Evolutionary conservation across 2,329 filamentous ascomycete species (phyloP).

Genomic region (Aspergillus sp.): DNA sequence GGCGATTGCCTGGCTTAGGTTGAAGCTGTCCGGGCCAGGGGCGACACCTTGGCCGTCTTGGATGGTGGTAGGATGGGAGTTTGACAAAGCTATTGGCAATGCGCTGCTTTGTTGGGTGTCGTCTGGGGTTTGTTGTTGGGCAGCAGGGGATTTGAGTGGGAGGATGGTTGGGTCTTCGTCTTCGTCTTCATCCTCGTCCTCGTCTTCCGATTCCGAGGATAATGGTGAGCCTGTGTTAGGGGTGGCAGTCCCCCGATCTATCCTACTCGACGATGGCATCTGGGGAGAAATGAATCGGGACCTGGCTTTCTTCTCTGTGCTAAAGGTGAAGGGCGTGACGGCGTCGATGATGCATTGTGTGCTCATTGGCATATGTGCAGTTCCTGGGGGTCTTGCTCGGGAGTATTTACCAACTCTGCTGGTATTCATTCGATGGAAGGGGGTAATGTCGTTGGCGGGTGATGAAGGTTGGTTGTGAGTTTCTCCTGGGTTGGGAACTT

Average conservation of each 20-base stretch:
- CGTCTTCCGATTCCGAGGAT: not conserved
- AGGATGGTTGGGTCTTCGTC: slow-evolving; percentile 13
- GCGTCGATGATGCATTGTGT: slow-evolving; percentile 46
- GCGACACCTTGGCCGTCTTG: slow-evolving; percentile 39
- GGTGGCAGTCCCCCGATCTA: slow-evolving; percentile 25
- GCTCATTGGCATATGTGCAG: slow-evolving; percentile 31
- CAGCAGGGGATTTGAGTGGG: not conserved
- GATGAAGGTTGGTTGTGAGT: slow-evolving; percentile 18
- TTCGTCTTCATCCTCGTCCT: slow-evolving; percentile 7
- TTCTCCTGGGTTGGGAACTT: slow-evolving; percentile 18
- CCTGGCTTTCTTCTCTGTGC: slow-evolving; percentile 33
- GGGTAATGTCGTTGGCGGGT: slow-evolving; percentile 27
- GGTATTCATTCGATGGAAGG: slow-evolving; percentile 30
- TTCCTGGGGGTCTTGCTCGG: slow-evolving; percentile 9
- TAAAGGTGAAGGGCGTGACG: slow-evolving; percentile 42
- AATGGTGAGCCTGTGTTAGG: slow-evolving; percentile 17
- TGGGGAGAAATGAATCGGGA: slow-evolving; percentile 4
- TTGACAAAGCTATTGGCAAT: slow-evolving; percentile 36
- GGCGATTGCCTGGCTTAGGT: slow-evolving; percentile 47
- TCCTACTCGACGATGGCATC: slow-evolving; percentile 13
- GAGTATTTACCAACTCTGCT: slow-evolving; percentile 7
- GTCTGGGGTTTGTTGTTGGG: slow-evolving; percentile 15
- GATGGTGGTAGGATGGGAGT: slow-evolving; percentile 33
- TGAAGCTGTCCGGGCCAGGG: slow-evolving; percentile 39
- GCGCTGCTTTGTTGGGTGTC: slow-evolving; percentile 17